These are phyloP conservation scores for Choiromyces venosus DNA, from an alignment of 495 filamentous ascomycete species.

Conservation along the genomic window DNA sequence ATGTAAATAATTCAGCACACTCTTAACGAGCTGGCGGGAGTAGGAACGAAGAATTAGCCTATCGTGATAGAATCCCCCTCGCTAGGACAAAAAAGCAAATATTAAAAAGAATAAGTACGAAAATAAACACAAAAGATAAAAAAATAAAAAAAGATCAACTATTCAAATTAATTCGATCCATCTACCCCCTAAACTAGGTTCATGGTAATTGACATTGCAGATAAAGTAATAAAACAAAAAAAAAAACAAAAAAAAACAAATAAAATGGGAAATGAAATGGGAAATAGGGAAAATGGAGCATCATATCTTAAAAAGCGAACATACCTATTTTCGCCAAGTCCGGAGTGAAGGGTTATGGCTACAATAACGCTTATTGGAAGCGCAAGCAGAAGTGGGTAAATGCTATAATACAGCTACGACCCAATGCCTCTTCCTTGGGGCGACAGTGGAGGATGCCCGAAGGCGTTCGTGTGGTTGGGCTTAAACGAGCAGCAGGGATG, in stretches of 20 bases:
- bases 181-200: not conserved
- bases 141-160: not conserved
- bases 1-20: not conserved
- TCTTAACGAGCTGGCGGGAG: not conserved
- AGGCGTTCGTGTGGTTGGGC: not conserved
- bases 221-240: not conserved
- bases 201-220: not conserved
- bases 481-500: conserved; percentile 22
- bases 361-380: not conserved
- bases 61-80: not conserved
- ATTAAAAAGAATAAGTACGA: not conserved
- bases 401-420: conserved; percentile 13
- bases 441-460: conserved; percentile 17
- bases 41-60: not conserved
- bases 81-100: not conserved
- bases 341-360: not conserved
- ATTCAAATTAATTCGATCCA: not conserved
- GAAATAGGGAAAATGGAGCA: not conserved
- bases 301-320: not conserved
- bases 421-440: conserved; percentile 9
- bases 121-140: no score
- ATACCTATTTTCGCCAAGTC: not conserved
- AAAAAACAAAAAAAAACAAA: not conserved
- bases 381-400: conserved; percentile 7
- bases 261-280: not conserved